phyloP scores from a whole-genome alignment of 2,329 filamentous ascomycete species.

The Xylaria digitata region DNA sequence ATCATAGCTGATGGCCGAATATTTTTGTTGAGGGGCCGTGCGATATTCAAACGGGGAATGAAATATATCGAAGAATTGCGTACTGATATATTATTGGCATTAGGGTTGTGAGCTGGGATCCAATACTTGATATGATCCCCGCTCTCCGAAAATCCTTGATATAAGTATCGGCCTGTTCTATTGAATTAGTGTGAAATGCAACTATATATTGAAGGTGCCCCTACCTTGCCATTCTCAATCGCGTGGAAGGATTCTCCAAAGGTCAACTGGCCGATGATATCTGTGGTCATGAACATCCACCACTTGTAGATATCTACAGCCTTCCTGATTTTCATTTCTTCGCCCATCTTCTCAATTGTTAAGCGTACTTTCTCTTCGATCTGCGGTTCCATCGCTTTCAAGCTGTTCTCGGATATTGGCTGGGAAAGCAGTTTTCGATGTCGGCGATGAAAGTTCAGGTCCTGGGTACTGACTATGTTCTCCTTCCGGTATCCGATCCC shows the following conservation, averaged over 20 bases:
- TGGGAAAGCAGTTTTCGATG: slow-evolving; percentile 57
- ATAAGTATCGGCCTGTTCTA: neutral
- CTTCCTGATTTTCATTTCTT: slow-evolving; percentile 55
- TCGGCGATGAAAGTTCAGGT: slow-evolving; percentile 54
- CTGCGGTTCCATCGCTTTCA: slow-evolving; percentile 49
- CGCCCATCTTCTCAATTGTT: slow-evolving; percentile 56
- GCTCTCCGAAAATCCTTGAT: neutral
- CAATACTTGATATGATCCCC: neutral
- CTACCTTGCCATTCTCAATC: slow-evolving; percentile 62
- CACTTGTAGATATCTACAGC: slow-evolving; percentile 63
- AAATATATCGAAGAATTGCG: neutral
- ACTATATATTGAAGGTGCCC: neutral
- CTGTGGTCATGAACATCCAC: slow-evolving; percentile 65
- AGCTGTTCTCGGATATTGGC: slow-evolving; percentile 53
- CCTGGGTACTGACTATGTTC: slow-evolving; percentile 56
- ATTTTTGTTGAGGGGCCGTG: too few species aligned
- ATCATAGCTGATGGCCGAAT: neutral
- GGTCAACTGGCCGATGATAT: slow-evolving; percentile 63
- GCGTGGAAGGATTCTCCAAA: slow-evolving; percentile 68
- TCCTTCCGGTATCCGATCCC: slow-evolving; percentile 32
- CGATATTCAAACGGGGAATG: too few species aligned
- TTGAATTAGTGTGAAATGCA: neutral
- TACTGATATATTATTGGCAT: slow-evolving; percentile 5
- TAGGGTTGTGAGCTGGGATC: neutral
- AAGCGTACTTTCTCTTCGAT: slow-evolving; percentile 54